phyloP scores from a whole-genome alignment of 306 rosid genomes.

The Vigna trinervia region DNA sequence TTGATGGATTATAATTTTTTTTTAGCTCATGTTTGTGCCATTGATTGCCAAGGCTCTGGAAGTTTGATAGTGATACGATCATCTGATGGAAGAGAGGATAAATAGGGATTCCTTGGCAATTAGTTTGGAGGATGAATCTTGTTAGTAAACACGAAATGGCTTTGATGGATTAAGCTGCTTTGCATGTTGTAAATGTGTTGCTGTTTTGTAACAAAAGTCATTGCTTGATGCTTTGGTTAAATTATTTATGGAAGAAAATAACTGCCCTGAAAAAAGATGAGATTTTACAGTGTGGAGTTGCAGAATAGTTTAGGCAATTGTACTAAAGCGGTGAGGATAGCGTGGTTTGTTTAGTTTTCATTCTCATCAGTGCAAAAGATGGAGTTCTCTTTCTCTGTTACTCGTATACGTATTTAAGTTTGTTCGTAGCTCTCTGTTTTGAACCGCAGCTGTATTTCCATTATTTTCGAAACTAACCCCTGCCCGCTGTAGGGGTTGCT shows the following conservation, averaged over 20 bases:
- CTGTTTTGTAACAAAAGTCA: neutral
- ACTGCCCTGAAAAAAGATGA: neutral
- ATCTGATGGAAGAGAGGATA: neutral
- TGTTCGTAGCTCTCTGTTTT: neutral
- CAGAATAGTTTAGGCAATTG: conserved; percentile 22
- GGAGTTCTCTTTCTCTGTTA: neutral
- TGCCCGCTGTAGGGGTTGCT: no score
- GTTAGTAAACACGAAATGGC: neutral
- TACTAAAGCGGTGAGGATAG: neutral
- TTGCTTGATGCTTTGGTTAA: conserved; percentile 1
- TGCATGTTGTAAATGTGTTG: neutral
- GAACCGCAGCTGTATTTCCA: no score
- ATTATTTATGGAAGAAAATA: neutral
- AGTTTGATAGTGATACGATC: neutral
- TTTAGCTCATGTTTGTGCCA: no score
- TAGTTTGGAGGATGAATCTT: conserved; percentile 12
- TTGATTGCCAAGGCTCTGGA: neutral
- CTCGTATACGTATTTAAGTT: neutral
- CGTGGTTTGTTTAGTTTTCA: neutral
- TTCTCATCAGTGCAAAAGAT: neutral
- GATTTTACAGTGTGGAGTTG: conserved; percentile 5
- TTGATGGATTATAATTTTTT: neutral
- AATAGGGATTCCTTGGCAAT: neutral
- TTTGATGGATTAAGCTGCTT: neutral
- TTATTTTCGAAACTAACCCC: no score